Evolutionary conservation across 176 grass and related monocot genomes (phyloP).

Genomic region (Bolboschoenus planiculmis): DNA sequence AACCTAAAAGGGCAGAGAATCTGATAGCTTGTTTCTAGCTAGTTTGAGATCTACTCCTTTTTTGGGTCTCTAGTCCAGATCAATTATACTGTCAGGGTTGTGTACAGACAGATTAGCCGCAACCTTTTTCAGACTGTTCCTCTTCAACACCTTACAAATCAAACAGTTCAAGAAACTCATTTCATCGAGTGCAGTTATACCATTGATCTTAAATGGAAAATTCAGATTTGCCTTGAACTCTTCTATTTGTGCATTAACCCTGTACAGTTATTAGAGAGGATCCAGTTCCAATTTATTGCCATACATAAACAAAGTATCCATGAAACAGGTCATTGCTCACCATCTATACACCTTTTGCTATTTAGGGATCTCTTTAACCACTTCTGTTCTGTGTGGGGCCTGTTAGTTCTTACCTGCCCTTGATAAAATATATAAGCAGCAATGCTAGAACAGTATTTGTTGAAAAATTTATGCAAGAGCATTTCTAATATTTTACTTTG

Average conservation of each 20-base stretch:
- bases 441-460: not conserved
- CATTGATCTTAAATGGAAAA: not conserved
- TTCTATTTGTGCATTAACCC: not conserved
- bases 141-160: not conserved
- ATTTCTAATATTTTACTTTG: not conserved
- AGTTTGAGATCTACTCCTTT: not conserved
- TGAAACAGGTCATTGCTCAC: not conserved
- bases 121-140: not conserved
- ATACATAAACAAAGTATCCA: not conserved
- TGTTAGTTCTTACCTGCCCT: not conserved
- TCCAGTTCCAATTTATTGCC: not conserved
- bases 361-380: not conserved
- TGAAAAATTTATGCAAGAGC: not conserved
- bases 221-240: not conserved
- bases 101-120: not conserved
- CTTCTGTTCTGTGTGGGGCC: not conserved
- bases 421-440: not conserved
- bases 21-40: conserved; percentile 1
- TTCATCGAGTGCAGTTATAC: not conserved
- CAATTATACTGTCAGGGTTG: not conserved
- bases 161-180: not conserved
- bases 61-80: not conserved
- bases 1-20: not conserved
- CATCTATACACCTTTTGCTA: not conserved
- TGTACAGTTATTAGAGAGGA: not conserved